Evolutionary conservation across 208 protist species (phyloP), one percentile per base, ranked within the genome.

Genomic region (Leishmania lainsoni): DNA sequence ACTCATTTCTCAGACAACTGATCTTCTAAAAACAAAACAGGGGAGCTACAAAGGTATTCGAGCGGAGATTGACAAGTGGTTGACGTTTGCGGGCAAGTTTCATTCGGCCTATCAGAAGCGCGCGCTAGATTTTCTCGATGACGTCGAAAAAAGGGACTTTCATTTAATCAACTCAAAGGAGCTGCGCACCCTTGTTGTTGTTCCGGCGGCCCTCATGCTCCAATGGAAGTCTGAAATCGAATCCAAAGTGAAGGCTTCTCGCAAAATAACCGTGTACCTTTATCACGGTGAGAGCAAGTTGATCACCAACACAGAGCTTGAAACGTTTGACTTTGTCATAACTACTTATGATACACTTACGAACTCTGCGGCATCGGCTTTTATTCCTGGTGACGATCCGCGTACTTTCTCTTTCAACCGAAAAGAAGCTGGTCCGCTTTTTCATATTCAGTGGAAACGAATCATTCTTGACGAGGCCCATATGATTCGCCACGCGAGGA

Each of bases 391-490:
- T 20, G 90, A 96, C n/a, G 81, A 94, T 49, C 81, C 83, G n/a
- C 83, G 84, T 16, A 90, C 89, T 26, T 89, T 89, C 17, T 81
- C 83, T 2, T 97, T 96, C 80, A 89, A 80, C 52, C 74, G 93
- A 48, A 92, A 86, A 77, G 80, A 92, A 51, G 93, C 89, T 39
- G 93, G 92, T 10, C 94, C 93, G 16, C 81, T 98, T 1, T 98
- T 98, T 87, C 89, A 95, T 73, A 77, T 97, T 2, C 73, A 89
- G 51, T 99, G 97, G 95, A 98, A 98, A 78, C 87, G 97, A 10
- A 93, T 99, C 35, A 97, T 99, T 79, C 83, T 99, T 5, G 98
- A 99, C 81, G 98, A 99, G 78, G 95, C 96, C 5, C 98, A 99
- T 76, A 97, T 98, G 86, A 93, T 98, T 78, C 94, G 97, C 42